These are phyloP conservation scores for Neurospora discreta DNA, from an alignment of 495 filamentous ascomycete genomes.

Conservation along the genomic window DNA sequence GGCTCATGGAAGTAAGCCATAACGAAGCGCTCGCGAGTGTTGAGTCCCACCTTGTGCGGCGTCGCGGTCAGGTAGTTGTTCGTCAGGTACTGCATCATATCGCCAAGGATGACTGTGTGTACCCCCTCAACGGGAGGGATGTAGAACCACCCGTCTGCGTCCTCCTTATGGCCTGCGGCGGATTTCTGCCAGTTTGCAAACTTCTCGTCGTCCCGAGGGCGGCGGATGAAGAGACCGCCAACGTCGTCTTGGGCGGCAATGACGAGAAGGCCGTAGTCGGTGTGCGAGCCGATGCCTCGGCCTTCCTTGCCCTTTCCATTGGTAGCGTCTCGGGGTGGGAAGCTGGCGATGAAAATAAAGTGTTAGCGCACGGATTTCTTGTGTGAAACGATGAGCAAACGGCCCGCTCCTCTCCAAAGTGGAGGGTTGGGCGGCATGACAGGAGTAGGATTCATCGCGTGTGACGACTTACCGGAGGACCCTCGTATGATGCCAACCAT, in stretches of 20 bases:
- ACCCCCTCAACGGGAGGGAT: constrained; percentile 27
- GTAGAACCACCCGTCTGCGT: constrained; percentile 32
- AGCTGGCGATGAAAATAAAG: constrained; percentile 11
- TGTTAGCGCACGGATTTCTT: not conserved
- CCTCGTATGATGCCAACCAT: constrained; percentile 38
- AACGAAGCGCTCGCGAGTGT: constrained; percentile 29
- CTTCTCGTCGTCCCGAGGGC: constrained; percentile 21
- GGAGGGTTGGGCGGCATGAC: not conserved
- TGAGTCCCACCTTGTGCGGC: constrained; percentile 36
- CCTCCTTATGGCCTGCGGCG: constrained; percentile 30
- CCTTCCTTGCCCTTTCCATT: constrained; percentile 35
- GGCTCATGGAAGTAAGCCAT: constrained; percentile 39
- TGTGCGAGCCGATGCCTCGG: constrained; percentile 36
- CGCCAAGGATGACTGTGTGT: constrained; percentile 35
- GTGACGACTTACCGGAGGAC: constrained; percentile 22
- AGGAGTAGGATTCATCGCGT: not conserved
- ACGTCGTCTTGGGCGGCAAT: constrained; percentile 34
- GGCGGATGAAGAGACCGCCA: constrained; percentile 34
- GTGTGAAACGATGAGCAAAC: not conserved
- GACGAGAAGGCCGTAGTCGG: constrained; percentile 35
- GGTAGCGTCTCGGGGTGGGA: constrained; percentile 26
- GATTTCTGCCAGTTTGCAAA: constrained; percentile 34
- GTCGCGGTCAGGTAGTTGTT: constrained; percentile 28
- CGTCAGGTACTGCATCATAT: constrained; percentile 39
- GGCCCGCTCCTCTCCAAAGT: not conserved